Evolutionary conservation across 768 basidiomycete species (phyloP).

Genomic region (Boletus fagicola): DNA sequence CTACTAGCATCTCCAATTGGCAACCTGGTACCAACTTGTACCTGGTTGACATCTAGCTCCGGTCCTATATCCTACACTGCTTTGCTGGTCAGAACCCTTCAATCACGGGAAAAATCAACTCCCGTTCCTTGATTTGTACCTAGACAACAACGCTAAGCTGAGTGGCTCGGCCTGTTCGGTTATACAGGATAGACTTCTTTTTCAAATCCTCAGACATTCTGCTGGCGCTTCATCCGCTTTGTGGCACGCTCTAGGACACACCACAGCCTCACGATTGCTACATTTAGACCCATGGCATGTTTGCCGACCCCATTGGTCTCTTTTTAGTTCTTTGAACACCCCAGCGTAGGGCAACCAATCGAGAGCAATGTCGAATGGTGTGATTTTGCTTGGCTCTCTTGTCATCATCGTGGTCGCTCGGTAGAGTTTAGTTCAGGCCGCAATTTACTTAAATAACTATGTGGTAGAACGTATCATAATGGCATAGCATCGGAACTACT

Average conservation of each 20-base stretch:
- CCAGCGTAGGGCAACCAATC: constrained; percentile 8
- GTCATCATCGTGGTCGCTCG: constrained; percentile 3
- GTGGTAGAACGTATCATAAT: not conserved
- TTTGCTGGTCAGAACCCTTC: constrained; percentile 5
- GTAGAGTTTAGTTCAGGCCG: constrained; percentile 8
- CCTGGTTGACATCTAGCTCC: constrained; percentile 24
- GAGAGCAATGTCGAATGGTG: not conserved
- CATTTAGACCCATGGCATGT: constrained; percentile 1
- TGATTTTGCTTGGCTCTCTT: constrained; percentile 2
- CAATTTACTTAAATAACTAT: not conserved
- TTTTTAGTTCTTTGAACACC: not conserved
- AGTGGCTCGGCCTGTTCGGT: not conserved
- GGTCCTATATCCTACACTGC: constrained; percentile 8
- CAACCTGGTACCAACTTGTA: constrained; percentile 15
- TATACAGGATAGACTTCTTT: constrained; percentile 4
- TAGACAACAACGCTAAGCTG: not conserved
- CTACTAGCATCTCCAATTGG: constrained; percentile 12
- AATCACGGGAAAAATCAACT: constrained; percentile 1
- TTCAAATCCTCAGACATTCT: constrained; percentile 17
- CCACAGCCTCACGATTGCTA: constrained; percentile 25
- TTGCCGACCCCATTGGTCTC: constrained; percentile 1
- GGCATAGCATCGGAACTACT: not conserved
- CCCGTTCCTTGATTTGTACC: not conserved
- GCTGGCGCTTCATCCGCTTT: constrained; percentile 25
- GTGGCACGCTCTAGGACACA: constrained; percentile 31